Percentiles rank a stretch among this genome's conserved stretches.
phyloP scores from a whole-genome alignment of 176 grass and related monocot genomes.

The Triticum urartu region DNA sequence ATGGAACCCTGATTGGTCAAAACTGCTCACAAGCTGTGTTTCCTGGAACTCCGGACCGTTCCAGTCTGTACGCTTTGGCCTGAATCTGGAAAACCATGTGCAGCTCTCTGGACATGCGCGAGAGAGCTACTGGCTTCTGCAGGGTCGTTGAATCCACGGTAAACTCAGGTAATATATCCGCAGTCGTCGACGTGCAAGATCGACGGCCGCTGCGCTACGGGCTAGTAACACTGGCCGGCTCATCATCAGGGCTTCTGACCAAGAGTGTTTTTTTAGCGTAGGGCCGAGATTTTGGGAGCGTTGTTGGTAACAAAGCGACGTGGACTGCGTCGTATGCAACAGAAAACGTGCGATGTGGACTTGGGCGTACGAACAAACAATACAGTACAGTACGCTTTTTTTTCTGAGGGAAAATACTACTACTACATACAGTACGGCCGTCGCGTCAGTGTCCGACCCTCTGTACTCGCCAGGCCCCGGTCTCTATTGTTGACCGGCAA shows the following conservation, averaged over 20 bases:
- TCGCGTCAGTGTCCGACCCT: neutral
- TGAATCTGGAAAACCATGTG: constrained; percentile 35
- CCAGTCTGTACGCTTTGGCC: constrained; percentile 31
- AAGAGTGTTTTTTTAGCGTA: too few species aligned
- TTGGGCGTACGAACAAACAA: neutral
- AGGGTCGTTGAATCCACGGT: neutral
- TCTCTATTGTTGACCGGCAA: neutral
- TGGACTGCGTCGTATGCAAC: neutral
- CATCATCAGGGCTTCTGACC: too few species aligned
- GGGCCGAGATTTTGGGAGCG: too few species aligned
- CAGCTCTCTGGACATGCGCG: neutral
- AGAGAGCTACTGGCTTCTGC: neutral
- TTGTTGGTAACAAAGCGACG: neutral
- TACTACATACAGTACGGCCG: too few species aligned
- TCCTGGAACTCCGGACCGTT: neutral
- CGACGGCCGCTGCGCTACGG: too few species aligned
- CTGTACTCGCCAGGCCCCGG: neutral
- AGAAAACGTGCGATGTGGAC: neutral
- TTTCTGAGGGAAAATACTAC: neutral
- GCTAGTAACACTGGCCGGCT: too few species aligned
- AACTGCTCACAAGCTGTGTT: neutral
- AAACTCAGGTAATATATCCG: too few species aligned
- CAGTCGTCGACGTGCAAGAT: too few species aligned
- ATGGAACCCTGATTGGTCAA: neutral
- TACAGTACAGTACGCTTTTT: too few species aligned